Evolutionary conservation across 306 rosid species (phyloP).

Genomic region (Quercus alba): DNA sequence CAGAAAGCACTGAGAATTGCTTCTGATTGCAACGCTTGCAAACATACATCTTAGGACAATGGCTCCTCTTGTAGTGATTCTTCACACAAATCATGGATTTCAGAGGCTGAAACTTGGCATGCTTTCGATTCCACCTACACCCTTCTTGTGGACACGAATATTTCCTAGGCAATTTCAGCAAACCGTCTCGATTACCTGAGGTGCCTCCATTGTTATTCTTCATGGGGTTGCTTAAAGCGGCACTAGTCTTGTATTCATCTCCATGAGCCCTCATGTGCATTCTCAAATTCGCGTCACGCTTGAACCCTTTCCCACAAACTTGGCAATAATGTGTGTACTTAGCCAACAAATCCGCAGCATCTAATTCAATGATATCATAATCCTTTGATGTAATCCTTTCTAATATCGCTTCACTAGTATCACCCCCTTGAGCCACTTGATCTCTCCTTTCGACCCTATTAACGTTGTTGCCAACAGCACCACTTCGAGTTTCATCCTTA

Average conservation of each 20-base stretch:
- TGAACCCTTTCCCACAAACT: constrained; percentile 91
- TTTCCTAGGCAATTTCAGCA: constrained; percentile 39
- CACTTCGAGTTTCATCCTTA: constrained; percentile 26
- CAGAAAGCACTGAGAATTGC: constrained; percentile 90
- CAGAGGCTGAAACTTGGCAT: constrained; percentile 81
- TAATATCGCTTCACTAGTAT: neutral
- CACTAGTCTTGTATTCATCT: constrained; percentile 75
- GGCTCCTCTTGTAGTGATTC: constrained; percentile 93
- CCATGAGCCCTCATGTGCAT: constrained; percentile 99
- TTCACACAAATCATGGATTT: constrained; percentile 90
- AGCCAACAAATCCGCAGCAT: constrained; percentile 66
- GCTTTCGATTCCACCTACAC: constrained; percentile 86
- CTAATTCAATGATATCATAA: constrained; percentile 58
- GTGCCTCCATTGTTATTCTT: constrained; percentile 24
- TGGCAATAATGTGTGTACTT: constrained; percentile 94
- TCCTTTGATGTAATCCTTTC: neutral
- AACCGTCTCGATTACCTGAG: constrained; percentile 4
- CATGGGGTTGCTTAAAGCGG: constrained; percentile 68
- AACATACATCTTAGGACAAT: constrained; percentile 91
- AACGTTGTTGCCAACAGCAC: constrained; percentile 19
- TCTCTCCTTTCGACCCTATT: constrained; percentile 1
- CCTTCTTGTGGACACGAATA: constrained; percentile 92
- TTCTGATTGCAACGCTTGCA: constrained; percentile 84
- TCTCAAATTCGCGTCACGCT: constrained; percentile 85
- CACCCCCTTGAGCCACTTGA: constrained; percentile 1